A percentile compares a stretch with the other conserved stretches of the same genome.
phyloP scores from a whole-genome alignment of 2,329 filamentous ascomycete genomes.

The Colletotrichum sp. region DNA sequence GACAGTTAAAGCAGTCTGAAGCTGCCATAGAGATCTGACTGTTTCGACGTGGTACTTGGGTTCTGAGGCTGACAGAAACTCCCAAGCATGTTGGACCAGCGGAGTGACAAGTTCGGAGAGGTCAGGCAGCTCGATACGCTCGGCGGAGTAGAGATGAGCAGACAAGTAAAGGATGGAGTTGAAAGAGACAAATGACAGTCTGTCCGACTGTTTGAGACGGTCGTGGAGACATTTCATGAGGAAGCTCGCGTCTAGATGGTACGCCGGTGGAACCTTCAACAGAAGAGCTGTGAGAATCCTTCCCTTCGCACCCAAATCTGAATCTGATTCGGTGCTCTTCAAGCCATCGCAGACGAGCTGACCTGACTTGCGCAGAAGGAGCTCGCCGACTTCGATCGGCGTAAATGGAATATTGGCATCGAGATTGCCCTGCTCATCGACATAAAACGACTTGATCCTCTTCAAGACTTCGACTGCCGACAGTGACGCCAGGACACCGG shows the following conservation, averaged over 20 bases:
- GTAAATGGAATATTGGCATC: slow-evolving; percentile 68
- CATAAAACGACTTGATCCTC: slow-evolving; percentile 70
- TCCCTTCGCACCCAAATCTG: slow-evolving; percentile 61
- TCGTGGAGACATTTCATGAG: slow-evolving; percentile 57
- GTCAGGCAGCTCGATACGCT: slow-evolving; percentile 56
- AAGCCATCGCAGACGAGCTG: slow-evolving; percentile 55
- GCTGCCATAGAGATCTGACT: slow-evolving; percentile 82
- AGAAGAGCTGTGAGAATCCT: slow-evolving; percentile 65
- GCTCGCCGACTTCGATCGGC: slow-evolving; percentile 59
- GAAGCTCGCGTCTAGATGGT: slow-evolving; percentile 47
- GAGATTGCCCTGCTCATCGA: slow-evolving; percentile 72
- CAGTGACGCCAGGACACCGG: slow-evolving; percentile 32
- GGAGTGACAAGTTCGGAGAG: slow-evolving; percentile 68
- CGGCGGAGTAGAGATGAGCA: slow-evolving; percentile 59
- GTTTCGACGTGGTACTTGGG: slow-evolving; percentile 96
- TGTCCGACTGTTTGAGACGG: slow-evolving; percentile 43
- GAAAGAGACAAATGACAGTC: slow-evolving; percentile 58
- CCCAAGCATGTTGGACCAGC: slow-evolving; percentile 78
- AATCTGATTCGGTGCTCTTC: slow-evolving; percentile 40
- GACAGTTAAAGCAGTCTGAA: slow-evolving; percentile 75
- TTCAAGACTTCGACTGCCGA: slow-evolving; percentile 60
- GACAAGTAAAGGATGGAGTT: slow-evolving; percentile 64
- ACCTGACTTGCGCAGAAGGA: slow-evolving; percentile 67
- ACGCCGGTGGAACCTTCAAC: slow-evolving; percentile 52
- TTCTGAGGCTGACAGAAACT: slow-evolving; percentile 77